phyloP scores from a whole-genome alignment of 2,329 filamentous ascomycete genomes.

The Botrytis hyacinthi region DNA sequence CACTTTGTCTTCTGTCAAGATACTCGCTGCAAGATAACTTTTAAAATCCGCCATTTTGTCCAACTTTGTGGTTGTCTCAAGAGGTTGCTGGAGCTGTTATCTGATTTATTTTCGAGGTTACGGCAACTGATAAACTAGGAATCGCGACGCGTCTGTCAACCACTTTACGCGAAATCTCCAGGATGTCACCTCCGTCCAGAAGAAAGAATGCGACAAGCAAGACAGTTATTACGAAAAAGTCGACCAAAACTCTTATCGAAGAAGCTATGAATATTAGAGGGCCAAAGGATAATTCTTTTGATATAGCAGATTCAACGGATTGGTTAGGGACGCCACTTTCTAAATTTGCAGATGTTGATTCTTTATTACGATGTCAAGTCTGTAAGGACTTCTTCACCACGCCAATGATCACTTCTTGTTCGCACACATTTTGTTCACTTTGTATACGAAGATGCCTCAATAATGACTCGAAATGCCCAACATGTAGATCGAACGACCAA shows the following conservation, averaged over 20 bases:
- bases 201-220: conserved; percentile 23
- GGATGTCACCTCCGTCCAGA: conserved; percentile 17
- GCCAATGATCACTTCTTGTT: conserved; percentile 92
- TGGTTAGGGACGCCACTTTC: conserved; percentile 72
- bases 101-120: conserved; percentile 16
- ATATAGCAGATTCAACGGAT: conserved; percentile 76
- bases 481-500: conserved; percentile 76
- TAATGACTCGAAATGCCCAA: conserved; percentile 80
- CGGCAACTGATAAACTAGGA: conserved; percentile 7
- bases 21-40: conserved; percentile 38
- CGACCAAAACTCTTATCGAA: neutral
- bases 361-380: conserved; percentile 87
- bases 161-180: conserved; percentile 35
- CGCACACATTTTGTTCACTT: conserved; percentile 93
- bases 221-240: neutral
- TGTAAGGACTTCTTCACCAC: conserved; percentile 97
- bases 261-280: conserved; percentile 22
- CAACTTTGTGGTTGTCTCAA: conserved; percentile 18
- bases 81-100: conserved; percentile 12
- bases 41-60: conserved; percentile 38
- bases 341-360: conserved; percentile 69
- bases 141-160: conserved; percentile 21
- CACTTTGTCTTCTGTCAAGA: conserved; percentile 39
- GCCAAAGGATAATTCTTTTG: conserved; percentile 32
- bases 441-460: conserved; percentile 88